Conservation (phyloP, 495 filamentous ascomycete species). For the Lasiosphaeria ovina region DNA sequence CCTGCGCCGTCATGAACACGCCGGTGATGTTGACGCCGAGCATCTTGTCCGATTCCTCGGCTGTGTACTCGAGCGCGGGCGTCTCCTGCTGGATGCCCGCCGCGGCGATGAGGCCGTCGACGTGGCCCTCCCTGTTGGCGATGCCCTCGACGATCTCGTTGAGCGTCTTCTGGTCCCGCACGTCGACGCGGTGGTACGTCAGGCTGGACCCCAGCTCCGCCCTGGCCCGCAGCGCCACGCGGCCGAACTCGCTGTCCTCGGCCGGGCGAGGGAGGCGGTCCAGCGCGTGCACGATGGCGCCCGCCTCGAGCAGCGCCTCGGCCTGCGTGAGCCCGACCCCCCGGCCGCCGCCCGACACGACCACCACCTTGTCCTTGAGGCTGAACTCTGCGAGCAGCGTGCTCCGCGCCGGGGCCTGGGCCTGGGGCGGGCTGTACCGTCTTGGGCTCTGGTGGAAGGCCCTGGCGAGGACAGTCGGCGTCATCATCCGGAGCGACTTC, state of each 20-base stretch:
- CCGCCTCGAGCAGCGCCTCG: slow-evolving; percentile 76
- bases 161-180: slow-evolving; percentile 70
- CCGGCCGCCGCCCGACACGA: slow-evolving; percentile 76
- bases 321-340: slow-evolving; percentile 78
- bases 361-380: slow-evolving; percentile 70
- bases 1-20: slow-evolving; percentile 74
- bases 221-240: slow-evolving; percentile 61
- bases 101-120: slow-evolving; percentile 81
- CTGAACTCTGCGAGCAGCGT: slow-evolving; percentile 70
- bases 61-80: slow-evolving; percentile 64
- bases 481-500: background rate
- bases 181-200: slow-evolving; percentile 79
- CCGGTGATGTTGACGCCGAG: slow-evolving; percentile 74
- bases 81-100: slow-evolving; percentile 78
- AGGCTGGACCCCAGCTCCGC: slow-evolving; percentile 67
- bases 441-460: slow-evolving; percentile 17
- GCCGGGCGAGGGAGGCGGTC: slow-evolving; percentile 49
- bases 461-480: slow-evolving; percentile 3
- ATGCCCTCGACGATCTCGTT: slow-evolving; percentile 67
- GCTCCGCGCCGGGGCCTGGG: slow-evolving; percentile 11
- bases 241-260: slow-evolving; percentile 49
- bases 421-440: background rate
- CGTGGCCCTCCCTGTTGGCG: slow-evolving; percentile 64
- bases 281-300: slow-evolving; percentile 65
- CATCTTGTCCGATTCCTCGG: slow-evolving; percentile 61